phyloP scores from a whole-genome alignment of 805 yeast genomes.

The Candida tallmaniae region DNA sequence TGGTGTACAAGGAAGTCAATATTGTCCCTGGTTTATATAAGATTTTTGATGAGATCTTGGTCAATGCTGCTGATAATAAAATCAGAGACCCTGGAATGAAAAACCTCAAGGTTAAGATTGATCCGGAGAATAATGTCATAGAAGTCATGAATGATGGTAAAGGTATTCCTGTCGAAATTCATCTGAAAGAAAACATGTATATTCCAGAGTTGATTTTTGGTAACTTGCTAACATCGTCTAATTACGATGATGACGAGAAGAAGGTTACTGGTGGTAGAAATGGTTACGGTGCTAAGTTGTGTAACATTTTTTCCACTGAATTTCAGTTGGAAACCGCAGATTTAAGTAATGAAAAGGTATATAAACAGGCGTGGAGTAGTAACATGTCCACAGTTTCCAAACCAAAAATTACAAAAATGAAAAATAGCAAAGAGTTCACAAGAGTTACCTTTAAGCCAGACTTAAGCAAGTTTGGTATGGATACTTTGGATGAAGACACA shows the following conservation, averaged over 20 bases:
- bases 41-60: constrained; percentile 94
- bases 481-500: constrained; percentile 73
- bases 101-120: constrained; percentile 75
- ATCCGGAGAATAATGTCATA: constrained; percentile 67
- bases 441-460: constrained; percentile 88
- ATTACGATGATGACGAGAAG: constrained; percentile 91
- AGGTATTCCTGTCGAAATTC: constrained; percentile 94
- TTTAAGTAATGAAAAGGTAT: constrained; percentile 52
- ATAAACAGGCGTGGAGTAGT: constrained; percentile 79
- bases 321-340: constrained; percentile 90
- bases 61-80: constrained; percentile 98
- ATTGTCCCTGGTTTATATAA: constrained; percentile 96
- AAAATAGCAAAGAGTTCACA: constrained; percentile 71
- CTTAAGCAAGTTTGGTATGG: constrained; percentile 79
- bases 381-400: constrained; percentile 79
- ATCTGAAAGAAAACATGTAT: constrained; percentile 83
- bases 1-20: constrained; percentile 55
- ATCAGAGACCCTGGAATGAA: constrained; percentile 92
- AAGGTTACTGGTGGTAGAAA: constrained; percentile 98
- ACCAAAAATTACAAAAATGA: constrained; percentile 62
- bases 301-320: constrained; percentile 91
- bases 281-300: constrained; percentile 95
- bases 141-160: constrained; percentile 88
- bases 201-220: constrained; percentile 97
- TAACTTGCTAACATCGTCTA: constrained; percentile 87